Evolutionary conservation across 1,139 yeast genomes (phyloP), one percentile per base, ranked within the genome.

Genomic region (Geotrichum citri-aurantii): DNA sequence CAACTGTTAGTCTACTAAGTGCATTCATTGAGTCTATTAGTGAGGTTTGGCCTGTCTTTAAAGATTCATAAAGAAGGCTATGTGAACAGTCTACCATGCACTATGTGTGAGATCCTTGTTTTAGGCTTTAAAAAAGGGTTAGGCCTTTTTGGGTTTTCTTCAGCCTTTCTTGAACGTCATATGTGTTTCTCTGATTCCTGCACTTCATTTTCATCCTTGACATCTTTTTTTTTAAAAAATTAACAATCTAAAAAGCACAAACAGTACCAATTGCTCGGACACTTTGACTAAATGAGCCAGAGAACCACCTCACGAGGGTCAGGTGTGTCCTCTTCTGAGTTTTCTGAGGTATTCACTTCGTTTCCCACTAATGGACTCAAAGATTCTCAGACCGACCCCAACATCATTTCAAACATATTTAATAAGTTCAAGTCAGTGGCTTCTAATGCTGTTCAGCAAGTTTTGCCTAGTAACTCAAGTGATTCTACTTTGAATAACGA

Each of bases 391-490:
- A 53, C 54, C 10, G 69, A 67, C 50, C 60, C 66, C 19, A 63
- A 64, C 27, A 52, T 65, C 5, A 52, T 68, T 33, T 62, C 69
- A 3, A 64, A 61, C 48, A 63, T 68, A 53, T 68, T 68, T 58
- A 62, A 62, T 37, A 64, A 63, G 52, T 62, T 69, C 61, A 63
- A 64, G 48, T 64, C 68, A n/a, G 71, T 70, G 17, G 72, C 72
- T 2, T 63, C 68, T 14, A 61, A 63, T 21, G 70, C 65, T 21
- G 66, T 69, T 57, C 64, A 65, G 12, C 64, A 64, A 50, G 72
- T 67, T 1, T 61, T 69, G 11, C 70, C 62, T 2, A 31, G 26
- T 11, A n/a, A 50, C 12, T 7, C 56, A 19, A 48, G 33, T 14
- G 55, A 52, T 5, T 17, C 42, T 14, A 14, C 50, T 17, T 12